phyloP scores from a whole-genome alignment of 129 eudicot species.

The Chrysanthemum seticuspe region DNA sequence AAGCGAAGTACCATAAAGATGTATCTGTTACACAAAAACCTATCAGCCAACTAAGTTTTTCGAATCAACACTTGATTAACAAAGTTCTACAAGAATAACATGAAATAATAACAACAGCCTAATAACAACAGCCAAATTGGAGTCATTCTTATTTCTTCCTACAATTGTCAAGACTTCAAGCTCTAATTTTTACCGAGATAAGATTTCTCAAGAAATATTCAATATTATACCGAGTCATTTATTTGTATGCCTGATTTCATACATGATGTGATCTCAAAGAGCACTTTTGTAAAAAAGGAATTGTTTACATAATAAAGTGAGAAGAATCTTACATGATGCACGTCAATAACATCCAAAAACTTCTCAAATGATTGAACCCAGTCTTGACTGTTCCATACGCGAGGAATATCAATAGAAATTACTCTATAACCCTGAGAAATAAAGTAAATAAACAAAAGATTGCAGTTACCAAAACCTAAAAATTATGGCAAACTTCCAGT shows the following conservation, averaged over 20 bases:
- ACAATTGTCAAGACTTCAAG: not conserved
- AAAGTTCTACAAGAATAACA: not conserved
- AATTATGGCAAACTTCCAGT: not conserved
- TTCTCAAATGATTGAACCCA: constrained; percentile 99
- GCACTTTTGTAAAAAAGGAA: not conserved
- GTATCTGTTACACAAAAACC: constrained; percentile 54
- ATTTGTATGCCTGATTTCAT: constrained; percentile 2
- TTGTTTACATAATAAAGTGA: not conserved
- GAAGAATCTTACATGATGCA: constrained; percentile 82
- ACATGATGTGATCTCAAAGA: not conserved
- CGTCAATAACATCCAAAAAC: constrained; percentile 87
- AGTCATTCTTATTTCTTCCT: not conserved
- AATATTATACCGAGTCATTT: constrained; percentile 12
- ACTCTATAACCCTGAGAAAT: constrained; percentile 90
- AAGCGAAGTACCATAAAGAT: constrained; percentile 93
- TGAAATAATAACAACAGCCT: not conserved
- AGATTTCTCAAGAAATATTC: not conserved
- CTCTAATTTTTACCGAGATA: not conserved
- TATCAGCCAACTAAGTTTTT: constrained; percentile 4
- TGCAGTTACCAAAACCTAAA: not conserved
- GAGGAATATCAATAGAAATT: constrained; percentile 94
- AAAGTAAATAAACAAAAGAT: not conserved
- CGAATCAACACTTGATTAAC: constrained; percentile 7
- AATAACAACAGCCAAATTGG: not conserved
- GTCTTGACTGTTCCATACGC: constrained; percentile 86